Evolutionary conservation across 2,329 filamentous ascomycete species (phyloP).

Genomic region (Pyrenochaeta sp.): DNA sequence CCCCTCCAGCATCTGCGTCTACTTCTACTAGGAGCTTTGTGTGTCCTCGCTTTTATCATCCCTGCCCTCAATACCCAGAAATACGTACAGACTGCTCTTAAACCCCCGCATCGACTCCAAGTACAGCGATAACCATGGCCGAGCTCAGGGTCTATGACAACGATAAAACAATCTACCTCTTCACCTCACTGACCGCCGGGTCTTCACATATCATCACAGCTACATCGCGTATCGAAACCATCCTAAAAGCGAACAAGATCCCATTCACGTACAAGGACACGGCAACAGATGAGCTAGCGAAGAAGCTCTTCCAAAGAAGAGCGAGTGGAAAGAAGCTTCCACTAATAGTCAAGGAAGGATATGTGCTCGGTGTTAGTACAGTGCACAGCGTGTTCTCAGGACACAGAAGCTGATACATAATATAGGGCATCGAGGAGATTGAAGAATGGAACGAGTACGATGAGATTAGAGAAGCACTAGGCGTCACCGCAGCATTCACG

Average conservation of each 20-base stretch:
- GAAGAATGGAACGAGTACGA: slow-evolving; percentile 99
- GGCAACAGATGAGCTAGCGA: slow-evolving; percentile 86
- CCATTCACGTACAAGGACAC: slow-evolving; percentile 93
- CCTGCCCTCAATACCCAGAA: neutral
- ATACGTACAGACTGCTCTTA: neutral
- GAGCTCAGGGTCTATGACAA: slow-evolving; percentile 56
- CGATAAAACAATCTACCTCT: slow-evolving; percentile 78
- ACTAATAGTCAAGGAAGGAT: slow-evolving; percentile 84
- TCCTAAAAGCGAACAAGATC: slow-evolving; percentile 92
- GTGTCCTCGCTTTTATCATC: neutral
- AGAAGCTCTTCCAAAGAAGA: slow-evolving; percentile 86
- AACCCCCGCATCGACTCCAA: slow-evolving; percentile 10
- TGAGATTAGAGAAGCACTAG: slow-evolving; percentile 87
- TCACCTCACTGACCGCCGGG: slow-evolving; percentile 93
- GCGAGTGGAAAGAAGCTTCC: slow-evolving; percentile 89
- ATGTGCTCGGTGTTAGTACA: slow-evolving; percentile 70
- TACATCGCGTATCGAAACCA: slow-evolving; percentile 93
- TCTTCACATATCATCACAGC: slow-evolving; percentile 96
- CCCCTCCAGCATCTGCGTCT: neutral
- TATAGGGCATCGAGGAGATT: slow-evolving; percentile 87
- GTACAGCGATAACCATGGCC: slow-evolving; percentile 33
- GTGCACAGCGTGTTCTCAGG: neutral
- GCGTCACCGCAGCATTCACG: slow-evolving; percentile 45
- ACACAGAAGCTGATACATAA: slow-evolving; percentile 7
- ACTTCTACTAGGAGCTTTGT: neutral